A percentile compares a stretch with the other conserved stretches of the same genome.
Conservation (phyloP, 2,329 filamentous ascomycete species). For the Dendryphion nanum region DNA sequence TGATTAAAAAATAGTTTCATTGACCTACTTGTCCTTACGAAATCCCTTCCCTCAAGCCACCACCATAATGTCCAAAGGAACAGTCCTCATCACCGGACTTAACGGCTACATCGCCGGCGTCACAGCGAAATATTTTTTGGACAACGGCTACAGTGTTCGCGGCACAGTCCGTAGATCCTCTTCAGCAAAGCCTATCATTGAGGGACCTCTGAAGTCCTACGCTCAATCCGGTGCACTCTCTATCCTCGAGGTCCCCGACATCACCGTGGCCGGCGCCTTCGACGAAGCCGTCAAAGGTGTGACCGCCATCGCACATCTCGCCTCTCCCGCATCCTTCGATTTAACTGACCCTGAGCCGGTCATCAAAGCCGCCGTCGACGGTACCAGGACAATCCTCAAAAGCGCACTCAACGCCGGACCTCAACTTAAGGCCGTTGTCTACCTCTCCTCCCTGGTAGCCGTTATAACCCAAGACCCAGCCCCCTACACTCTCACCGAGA, state of each 20-base stretch:
- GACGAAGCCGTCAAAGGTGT: constrained; percentile 26
- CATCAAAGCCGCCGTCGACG: constrained; percentile 18
- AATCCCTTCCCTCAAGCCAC: neutral
- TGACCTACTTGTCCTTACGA: neutral
- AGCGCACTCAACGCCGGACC: constrained; percentile 21
- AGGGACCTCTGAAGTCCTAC: constrained; percentile 18
- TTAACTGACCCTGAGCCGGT: constrained; percentile 20
- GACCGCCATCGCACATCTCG: constrained; percentile 21
- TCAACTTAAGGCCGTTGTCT: constrained; percentile 25
- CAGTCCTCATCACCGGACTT: constrained; percentile 22
- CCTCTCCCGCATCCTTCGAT: constrained; percentile 16
- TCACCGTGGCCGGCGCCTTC: constrained; percentile 24
- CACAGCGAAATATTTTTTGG: constrained; percentile 23
- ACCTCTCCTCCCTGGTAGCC: constrained; percentile 21
- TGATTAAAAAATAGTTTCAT: neutral
- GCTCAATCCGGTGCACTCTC: constrained; percentile 16
- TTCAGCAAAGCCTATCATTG: constrained; percentile 14
- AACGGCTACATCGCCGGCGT: constrained; percentile 27
- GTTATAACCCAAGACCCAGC: constrained; percentile 6
- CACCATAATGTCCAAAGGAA: neutral
- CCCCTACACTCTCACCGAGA: constrained; percentile 19
- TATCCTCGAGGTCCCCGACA: constrained; percentile 25
- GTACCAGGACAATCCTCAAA: constrained; percentile 19
- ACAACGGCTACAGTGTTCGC: constrained; percentile 27
- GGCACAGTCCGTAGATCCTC: constrained; percentile 26